Conservation (phyloP, 202 grass and related monocot species). For the Sporobolus alterniflorus region DNA sequence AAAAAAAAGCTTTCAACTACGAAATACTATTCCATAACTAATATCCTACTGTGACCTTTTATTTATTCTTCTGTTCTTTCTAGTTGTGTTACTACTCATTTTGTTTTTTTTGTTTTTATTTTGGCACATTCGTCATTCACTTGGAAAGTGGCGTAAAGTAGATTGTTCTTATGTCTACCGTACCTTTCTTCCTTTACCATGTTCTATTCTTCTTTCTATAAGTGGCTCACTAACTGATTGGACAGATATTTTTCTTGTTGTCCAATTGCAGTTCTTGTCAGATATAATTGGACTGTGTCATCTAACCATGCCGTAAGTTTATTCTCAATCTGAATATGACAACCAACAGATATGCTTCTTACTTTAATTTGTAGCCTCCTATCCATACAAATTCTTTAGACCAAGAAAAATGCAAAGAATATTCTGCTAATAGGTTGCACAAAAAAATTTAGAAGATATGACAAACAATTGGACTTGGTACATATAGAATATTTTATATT, state of each 20-base stretch:
- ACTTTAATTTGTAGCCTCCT: conserved; percentile 60
- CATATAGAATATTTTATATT: conserved; percentile 41
- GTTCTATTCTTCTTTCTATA: conserved; percentile 36
- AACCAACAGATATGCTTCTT: conserved; percentile 36
- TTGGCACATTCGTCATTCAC: conserved; percentile 35
- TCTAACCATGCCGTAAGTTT: conserved; percentile 39
- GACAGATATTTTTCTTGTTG: conserved; percentile 52
- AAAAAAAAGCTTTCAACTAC: conserved; percentile 26
- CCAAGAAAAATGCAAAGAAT: conserved; percentile 40
- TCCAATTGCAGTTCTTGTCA: conserved; percentile 38
- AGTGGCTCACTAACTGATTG: conserved; percentile 54
- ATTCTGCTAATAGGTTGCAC: conserved; percentile 23
- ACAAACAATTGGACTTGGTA: conserved; percentile 8
- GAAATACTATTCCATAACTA: conserved; percentile 1
- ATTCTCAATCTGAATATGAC: conserved; percentile 47
- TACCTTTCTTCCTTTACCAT: conserved; percentile 14
- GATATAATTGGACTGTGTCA: conserved; percentile 30
- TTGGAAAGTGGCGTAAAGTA: conserved; percentile 30
- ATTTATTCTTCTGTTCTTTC: conserved; percentile 51
- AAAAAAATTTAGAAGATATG: conserved; percentile 10
- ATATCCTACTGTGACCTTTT: conserved; percentile 11
- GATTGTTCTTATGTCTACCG: conserved; percentile 8
- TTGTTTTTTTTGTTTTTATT: conserved; percentile 20
- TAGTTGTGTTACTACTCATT: conserved; percentile 24
- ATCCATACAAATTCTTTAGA: conserved; percentile 48